phyloP scores from a whole-genome alignment of 345 rosid genomes.

The Populus simonii region DNA sequence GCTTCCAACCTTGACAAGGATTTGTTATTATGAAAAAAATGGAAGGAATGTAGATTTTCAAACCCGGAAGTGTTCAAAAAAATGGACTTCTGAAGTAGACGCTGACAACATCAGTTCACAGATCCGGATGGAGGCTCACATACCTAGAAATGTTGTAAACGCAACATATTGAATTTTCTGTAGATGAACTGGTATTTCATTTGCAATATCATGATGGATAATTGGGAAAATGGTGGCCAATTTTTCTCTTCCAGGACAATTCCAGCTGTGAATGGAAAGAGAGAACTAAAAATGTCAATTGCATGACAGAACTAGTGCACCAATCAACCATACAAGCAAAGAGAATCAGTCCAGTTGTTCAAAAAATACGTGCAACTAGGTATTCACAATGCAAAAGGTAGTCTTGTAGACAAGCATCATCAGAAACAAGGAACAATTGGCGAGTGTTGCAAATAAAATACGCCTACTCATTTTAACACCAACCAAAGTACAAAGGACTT shows the following conservation, averaged over 20 bases:
- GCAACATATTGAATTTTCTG: slow-evolving; percentile 36
- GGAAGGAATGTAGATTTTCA: not conserved
- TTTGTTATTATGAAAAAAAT: not conserved
- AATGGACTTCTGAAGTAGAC: not conserved
- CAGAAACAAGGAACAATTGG: not conserved
- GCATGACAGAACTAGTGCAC: not conserved
- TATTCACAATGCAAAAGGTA: not conserved
- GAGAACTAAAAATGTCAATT: not conserved
- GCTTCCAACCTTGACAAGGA: not conserved
- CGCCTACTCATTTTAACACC: not conserved
- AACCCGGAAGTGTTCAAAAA: not conserved
- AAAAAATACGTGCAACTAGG: not conserved
- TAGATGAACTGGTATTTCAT: slow-evolving; percentile 31
- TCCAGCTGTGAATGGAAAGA: slow-evolving; percentile 27
- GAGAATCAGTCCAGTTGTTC: not conserved
- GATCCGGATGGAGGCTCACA: not conserved
- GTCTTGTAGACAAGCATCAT: not conserved
- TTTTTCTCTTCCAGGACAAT: slow-evolving; percentile 34
- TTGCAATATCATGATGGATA: slow-evolving; percentile 34
- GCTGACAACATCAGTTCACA: not conserved
- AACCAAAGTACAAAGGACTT: not conserved
- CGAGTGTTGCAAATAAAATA: not conserved
- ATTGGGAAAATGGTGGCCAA: slow-evolving; percentile 39
- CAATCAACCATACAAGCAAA: not conserved
- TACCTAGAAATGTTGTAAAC: slow-evolving; percentile 32